A percentile compares a stretch with the other conserved stretches of the same genome.
Conservation (phyloP, 169 alveolate species). For the Plasmodium gaboni region DNA sequence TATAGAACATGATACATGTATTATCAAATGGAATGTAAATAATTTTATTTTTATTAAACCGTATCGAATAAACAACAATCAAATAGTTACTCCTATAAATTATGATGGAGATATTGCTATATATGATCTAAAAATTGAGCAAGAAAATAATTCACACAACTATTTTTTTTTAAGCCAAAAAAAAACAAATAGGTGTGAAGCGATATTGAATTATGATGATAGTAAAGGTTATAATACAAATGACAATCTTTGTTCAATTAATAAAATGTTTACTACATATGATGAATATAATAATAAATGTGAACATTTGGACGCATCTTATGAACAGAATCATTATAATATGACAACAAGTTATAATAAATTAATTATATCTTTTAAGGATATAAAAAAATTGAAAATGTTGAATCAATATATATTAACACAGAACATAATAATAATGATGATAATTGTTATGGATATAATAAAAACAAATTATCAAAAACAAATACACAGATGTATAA, state of each 20-base stretch:
- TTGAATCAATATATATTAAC: slow-evolving; percentile 2
- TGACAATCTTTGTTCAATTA: neutral
- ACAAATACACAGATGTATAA: slow-evolving; percentile 10
- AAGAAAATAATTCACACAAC: neutral
- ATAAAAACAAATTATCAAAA: neutral
- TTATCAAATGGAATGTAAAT: slow-evolving; percentile 21
- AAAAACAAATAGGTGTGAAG: neutral
- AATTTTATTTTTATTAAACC: slow-evolving; percentile 33
- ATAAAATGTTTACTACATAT: neutral
- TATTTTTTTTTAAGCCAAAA: neutral
- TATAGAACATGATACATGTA: slow-evolving; percentile 7
- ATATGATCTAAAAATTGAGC: slow-evolving; percentile 10
- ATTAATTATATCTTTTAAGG: slow-evolving; percentile 14
- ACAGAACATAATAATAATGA: no score
- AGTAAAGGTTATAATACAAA: neutral
- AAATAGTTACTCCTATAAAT: slow-evolving; percentile 39
- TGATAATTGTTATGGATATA: neutral
- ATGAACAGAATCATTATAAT: no score
- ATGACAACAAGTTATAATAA: neutral
- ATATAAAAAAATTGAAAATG: slow-evolving; percentile 13
- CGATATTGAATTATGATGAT: neutral
- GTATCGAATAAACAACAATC: slow-evolving; percentile 11
- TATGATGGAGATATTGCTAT: slow-evolving; percentile 53
- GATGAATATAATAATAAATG: neutral
- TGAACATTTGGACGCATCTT: neutral